These are phyloP conservation scores for Alternaria metachromatica DNA, from an alignment of 2,329 filamentous ascomycete genomes.

Conservation along the genomic window DNA sequence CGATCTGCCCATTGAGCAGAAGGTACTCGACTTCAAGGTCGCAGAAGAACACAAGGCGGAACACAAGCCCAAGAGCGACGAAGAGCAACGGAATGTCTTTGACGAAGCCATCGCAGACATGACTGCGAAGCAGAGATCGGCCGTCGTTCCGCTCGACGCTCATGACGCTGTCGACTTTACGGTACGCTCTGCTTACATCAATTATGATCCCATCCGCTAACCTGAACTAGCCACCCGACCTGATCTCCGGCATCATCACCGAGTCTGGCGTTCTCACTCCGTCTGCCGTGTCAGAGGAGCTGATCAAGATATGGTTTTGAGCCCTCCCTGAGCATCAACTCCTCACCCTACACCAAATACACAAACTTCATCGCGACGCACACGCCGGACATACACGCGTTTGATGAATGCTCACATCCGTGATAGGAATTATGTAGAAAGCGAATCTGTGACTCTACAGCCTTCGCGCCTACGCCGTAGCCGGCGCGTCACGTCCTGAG, in stretches of 20 bases:
- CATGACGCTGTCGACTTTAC: slow-evolving; percentile 73
- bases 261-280: slow-evolving; percentile 76
- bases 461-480: slow-evolving; percentile 10
- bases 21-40: slow-evolving; percentile 75
- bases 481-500: slow-evolving; percentile 16
- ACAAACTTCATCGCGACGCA: not conserved
- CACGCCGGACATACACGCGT: not conserved
- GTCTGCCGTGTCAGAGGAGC: slow-evolving; percentile 72
- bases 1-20: slow-evolving; percentile 80
- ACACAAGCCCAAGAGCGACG: slow-evolving; percentile 9
- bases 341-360: slow-evolving; percentile 8
- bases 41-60: slow-evolving; percentile 46
- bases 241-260: slow-evolving; percentile 77
- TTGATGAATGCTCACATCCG: slow-evolving; percentile 14
- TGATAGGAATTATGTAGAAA: slow-evolving; percentile 13
- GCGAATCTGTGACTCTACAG: slow-evolving; percentile 10
- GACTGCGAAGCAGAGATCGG: slow-evolving; percentile 23
- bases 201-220: slow-evolving; percentile 1
- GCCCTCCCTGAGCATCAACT: slow-evolving; percentile 20
- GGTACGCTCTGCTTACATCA: slow-evolving; percentile 50
- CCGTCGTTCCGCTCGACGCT: slow-evolving; percentile 30
- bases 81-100: slow-evolving; percentile 51
- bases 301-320: slow-evolving; percentile 68
- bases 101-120: slow-evolving; percentile 50
- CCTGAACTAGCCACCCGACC: slow-evolving; percentile 64